A percentile compares a stretch with the other conserved stretches of the same genome.
Conservation (phyloP, 2,329 filamentous ascomycete genomes). For the Epichloe gansuensis region DNA sequence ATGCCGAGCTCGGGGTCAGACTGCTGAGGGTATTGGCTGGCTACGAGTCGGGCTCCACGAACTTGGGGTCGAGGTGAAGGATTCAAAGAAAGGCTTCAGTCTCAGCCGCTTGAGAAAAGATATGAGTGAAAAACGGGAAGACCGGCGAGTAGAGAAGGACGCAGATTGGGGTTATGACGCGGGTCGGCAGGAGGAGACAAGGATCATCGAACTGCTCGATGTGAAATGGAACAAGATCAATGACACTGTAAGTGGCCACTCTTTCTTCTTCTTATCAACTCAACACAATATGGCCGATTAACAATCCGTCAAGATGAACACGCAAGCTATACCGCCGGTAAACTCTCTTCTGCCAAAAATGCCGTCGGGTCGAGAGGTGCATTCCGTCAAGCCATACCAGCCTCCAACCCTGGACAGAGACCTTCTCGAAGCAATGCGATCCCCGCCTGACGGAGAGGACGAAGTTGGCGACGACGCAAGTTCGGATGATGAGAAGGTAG, state of each 20-base stretch:
- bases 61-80: conserved; percentile 49
- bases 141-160: conserved; percentile 64
- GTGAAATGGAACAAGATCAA: conserved; percentile 88
- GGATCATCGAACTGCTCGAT: conserved; percentile 78
- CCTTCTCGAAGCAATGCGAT: conserved; percentile 48
- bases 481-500: conserved; percentile 26
- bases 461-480: conserved; percentile 22
- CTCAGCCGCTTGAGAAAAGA: conserved; percentile 59
- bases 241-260: conserved; percentile 55
- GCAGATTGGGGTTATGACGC: conserved; percentile 69
- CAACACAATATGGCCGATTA: background rate
- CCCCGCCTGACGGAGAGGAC: conserved; percentile 22
- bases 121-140: conserved; percentile 66
- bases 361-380: conserved; percentile 81
- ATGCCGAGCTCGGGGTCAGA: conserved; percentile 76
- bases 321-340: conserved; percentile 61
- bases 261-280: background rate
- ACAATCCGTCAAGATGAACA: conserved; percentile 51
- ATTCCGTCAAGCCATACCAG: conserved; percentile 55
- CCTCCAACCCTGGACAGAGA: conserved; percentile 53
- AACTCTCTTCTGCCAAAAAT: conserved; percentile 64
- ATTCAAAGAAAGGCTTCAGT: conserved; percentile 40
- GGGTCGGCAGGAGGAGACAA: conserved; percentile 70
- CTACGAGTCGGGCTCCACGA: conserved; percentile 64
- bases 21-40: conserved; percentile 81